phyloP scores from a whole-genome alignment of 1,139 yeast genomes.

The Protomyces arabidopsidicola region DNA sequence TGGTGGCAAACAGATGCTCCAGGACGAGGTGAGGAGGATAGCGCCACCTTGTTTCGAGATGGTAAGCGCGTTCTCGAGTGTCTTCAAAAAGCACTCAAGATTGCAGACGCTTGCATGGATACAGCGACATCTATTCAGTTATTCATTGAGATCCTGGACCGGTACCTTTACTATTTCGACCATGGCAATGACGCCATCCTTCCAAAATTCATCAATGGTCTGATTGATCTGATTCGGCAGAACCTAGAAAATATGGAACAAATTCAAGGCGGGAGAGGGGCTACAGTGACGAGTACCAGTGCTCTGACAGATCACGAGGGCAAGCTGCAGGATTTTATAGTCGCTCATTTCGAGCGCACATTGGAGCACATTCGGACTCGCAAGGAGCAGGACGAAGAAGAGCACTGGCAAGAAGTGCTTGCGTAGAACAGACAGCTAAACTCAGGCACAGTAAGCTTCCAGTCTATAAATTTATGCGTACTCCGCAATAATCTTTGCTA shows the following conservation, averaged over 20 bases:
- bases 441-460: neutral
- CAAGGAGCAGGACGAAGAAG: constrained; percentile 49
- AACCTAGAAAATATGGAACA: constrained; percentile 57
- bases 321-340: constrained; percentile 27
- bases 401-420: constrained; percentile 8
- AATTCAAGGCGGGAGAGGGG: constrained; percentile 43
- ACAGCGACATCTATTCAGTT: constrained; percentile 70
- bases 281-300: constrained; percentile 26
- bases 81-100: constrained; percentile 69
- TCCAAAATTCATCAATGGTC: constrained; percentile 67
- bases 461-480: neutral
- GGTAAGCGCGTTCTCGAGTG: constrained; percentile 56
- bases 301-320: constrained; percentile 29
- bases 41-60: constrained; percentile 34
- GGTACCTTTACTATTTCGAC: constrained; percentile 76
- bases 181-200: constrained; percentile 61
- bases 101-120: constrained; percentile 92
- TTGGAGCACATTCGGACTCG: constrained; percentile 62
- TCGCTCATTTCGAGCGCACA: constrained; percentile 60
- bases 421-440: neutral
- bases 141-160: constrained; percentile 82
- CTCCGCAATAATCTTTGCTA: neutral
- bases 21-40: constrained; percentile 49
- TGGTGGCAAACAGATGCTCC: constrained; percentile 69
- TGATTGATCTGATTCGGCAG: constrained; percentile 75